Evolutionary conservation across 805 yeast species (phyloP).

Genomic region (Kodamaea kaohsiungensis): DNA sequence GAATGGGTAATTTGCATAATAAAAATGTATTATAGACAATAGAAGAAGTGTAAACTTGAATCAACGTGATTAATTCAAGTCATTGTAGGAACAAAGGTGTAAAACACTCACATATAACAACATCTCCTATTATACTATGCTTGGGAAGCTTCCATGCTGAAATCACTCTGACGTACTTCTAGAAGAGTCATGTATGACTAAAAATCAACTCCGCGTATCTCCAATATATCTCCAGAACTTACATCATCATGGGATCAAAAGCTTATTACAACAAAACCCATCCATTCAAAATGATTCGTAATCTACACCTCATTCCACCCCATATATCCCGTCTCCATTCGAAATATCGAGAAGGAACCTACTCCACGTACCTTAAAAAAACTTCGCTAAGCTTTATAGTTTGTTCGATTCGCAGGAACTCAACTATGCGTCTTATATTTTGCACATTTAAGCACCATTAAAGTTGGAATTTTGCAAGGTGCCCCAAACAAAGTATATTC

Average conservation of each 20-base stretch:
- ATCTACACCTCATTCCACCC: not conserved
- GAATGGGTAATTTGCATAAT: constrained; percentile 22
- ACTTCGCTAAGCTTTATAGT: not conserved
- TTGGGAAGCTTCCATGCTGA: too few species aligned
- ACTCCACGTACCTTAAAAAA: not conserved
- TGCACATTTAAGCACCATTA: not conserved
- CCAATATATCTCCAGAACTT: too few species aligned
- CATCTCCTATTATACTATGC: too few species aligned
- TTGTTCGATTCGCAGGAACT: not conserved
- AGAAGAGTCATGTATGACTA: too few species aligned
- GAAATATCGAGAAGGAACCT: not conserved
- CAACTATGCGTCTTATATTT: not conserved
- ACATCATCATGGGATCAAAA: too few species aligned
- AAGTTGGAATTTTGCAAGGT: not conserved
- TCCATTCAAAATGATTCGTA: too few species aligned
- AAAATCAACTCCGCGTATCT: too few species aligned
- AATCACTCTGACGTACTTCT: too few species aligned
- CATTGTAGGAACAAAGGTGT: too few species aligned
- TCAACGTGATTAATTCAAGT: not conserved
- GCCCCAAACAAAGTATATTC: not conserved
- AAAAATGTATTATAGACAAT: not conserved
- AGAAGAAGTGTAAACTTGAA: constrained; percentile 26
- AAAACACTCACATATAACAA: too few species aligned
- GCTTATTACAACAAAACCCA: too few species aligned
- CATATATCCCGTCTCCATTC: not conserved